Evolutionary conservation across 2,329 filamentous ascomycete species (phyloP), one percentile per base, ranked within the genome.

Genomic region (Apiospora aurea): DNA sequence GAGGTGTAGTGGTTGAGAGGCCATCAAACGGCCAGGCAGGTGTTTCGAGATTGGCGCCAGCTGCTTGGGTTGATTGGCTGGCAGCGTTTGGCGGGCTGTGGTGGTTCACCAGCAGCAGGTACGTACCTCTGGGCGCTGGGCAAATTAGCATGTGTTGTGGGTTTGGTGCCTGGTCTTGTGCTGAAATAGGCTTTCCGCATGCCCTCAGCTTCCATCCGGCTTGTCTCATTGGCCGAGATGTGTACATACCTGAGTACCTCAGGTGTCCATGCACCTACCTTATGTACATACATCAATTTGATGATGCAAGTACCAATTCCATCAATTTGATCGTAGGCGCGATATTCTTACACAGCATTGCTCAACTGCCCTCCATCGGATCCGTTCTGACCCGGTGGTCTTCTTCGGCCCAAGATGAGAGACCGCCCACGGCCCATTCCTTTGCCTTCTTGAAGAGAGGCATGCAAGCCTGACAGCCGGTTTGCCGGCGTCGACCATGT

Each of bases 1-100:
- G 29, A 41, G 46, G 57, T 47, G 68, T 49, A 69, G 68, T 69
- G 68, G 68, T 69, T 43, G 68, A 69, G 38, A 57, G 68, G 57
- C 34, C 47, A 41, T 57, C 47, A 41, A 43, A 49, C 34, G 46
- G 68, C 57, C 34, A 64, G 47, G 68, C 46, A 51, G 34, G 38
- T 53, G 68, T 69, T 53, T 69, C 46, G 46, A 26, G 47, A 69
- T 64, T 34, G 68, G 68, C 68, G 47, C 47, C 46, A 69, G 68
- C 44, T 47, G 68, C 26, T 41, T 6, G 1, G n/a, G 18, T 34
- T 47, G 68, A 69, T 69, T 69, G 68, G 68, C 68, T 57, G 47
- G 4, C 26, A 57, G 47, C 34, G 29, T 51, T 57, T 51, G 47
- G 21, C 26, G 21, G 21, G 21, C 14, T 29, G 6, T 26, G 49